phyloP scores from a whole-genome alignment of 2,329 filamentous ascomycete species.

The Ophiocordyceps camponoti-floridani region DNA sequence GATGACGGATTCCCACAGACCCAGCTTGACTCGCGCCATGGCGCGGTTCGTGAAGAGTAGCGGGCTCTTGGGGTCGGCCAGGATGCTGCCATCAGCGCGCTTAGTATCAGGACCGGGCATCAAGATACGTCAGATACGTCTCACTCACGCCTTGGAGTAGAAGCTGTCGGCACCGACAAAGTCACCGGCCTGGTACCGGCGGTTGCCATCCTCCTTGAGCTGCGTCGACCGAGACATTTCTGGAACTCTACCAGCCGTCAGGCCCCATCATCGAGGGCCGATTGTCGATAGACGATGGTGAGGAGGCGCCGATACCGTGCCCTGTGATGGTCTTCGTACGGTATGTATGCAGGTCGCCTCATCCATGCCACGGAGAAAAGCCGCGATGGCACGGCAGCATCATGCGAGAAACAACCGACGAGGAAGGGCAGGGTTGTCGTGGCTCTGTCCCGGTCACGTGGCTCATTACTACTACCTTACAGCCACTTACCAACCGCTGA shows the following conservation, averaged over 20 bases:
- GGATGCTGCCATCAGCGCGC: slow-evolving; percentile 35
- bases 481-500: no score
- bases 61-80: slow-evolving; percentile 59
- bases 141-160: slow-evolving; percentile 52
- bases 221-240: slow-evolving; percentile 17
- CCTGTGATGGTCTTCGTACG: background rate
- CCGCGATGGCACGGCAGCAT: background rate
- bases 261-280: background rate
- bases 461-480: no score
- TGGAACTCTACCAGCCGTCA: background rate
- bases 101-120: background rate
- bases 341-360: background rate
- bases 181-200: slow-evolving; percentile 45
- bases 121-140: background rate
- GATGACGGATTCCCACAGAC: slow-evolving; percentile 56
- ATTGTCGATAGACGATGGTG: background rate
- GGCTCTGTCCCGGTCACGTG: no score
- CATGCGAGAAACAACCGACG: background rate
- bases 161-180: slow-evolving; percentile 46
- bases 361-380: background rate
- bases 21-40: slow-evolving; percentile 60
- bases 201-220: slow-evolving; percentile 44
- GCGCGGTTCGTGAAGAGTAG: slow-evolving; percentile 80
- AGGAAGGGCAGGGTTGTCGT: no score
- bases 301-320: background rate